Base-by-base conservation (phyloP, 78 protist genomes). In the Dictyostelium capitatum region DNA sequence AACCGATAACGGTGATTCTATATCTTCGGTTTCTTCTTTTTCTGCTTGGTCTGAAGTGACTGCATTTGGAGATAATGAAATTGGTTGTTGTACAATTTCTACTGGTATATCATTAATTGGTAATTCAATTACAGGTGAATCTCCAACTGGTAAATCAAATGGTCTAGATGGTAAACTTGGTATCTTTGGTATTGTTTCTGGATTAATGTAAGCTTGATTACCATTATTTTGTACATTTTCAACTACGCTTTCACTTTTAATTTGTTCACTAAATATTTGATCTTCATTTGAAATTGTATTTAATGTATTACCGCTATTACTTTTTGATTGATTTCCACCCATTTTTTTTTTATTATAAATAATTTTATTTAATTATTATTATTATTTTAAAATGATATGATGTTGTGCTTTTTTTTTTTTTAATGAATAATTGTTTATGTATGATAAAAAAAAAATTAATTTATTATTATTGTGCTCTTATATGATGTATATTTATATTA, bases 111-210 rank as follows among this genome's bases (percentile, higher is more conserved):
- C 69, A n/a, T 59, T n/a, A 9, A 19, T 37, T 37, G 43, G 43
- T 37, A 37, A 19, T 59, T 15, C 20, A 19, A 67, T 67, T 3
- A 67, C 46, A 20, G 83, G 83, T 30, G 83, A 78, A 32, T 78
- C 83, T 19, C 69, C 83, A 54, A 53, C 48, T 53, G 64, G 83
- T 78, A 53, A 23, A 54, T 53, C 69, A 9, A 28, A 51, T 43
- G 82, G 79, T 72, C 41, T 41, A 4, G 47, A 41, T 32, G 79
- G 79, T 72, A 72, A 72, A 46, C 56, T 41, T 72, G 79, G 79
- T 20, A 72, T 41, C 53, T 72, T 72, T 72, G 79, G 79, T 12
- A 72, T 20, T 17, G 6, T 20, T 19, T 12, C 47, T 72, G 79
- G 79, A 46, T 72, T 41, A 72, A 62, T 7, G 12, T 32, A 28